A percentile compares a stretch with the other conserved stretches of the same genome.
Conservation (phyloP, 2,329 filamentous ascomycete species). For the Calonectria pteridis region DNA sequence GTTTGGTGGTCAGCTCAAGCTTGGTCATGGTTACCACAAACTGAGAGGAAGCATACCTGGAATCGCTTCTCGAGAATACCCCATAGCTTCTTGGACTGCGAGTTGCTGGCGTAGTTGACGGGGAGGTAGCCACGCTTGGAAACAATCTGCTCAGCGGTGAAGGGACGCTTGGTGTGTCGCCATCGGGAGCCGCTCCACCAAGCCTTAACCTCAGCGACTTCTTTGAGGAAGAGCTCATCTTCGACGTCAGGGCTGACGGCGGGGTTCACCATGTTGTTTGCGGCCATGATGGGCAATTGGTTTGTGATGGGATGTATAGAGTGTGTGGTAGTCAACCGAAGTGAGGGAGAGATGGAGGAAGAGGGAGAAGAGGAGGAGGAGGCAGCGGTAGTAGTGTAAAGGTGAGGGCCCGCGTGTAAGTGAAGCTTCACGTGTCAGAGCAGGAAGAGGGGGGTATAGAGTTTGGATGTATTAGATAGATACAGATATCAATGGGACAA, state of each 20-base stretch:
- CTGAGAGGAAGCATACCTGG: constrained; percentile 68
- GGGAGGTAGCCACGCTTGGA: constrained; percentile 92
- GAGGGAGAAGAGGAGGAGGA: constrained; percentile 1
- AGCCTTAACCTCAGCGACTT: constrained; percentile 88
- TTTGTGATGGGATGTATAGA: constrained; percentile 19
- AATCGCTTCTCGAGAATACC: constrained; percentile 88
- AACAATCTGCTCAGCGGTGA: constrained; percentile 96
- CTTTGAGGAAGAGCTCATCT: constrained; percentile 79
- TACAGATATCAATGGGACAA: constrained; percentile 7
- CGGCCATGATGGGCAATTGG: constrained; percentile 61
- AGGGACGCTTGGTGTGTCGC: constrained; percentile 91
- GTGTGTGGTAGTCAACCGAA: not conserved
- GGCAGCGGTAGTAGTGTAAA: not conserved
- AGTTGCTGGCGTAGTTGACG: constrained; percentile 92
- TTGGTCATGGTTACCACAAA: not conserved
- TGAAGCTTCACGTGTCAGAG: constrained; percentile 23
- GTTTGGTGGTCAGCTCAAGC: constrained; percentile 2
- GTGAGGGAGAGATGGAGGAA: not conserved
- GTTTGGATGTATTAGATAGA: not conserved
- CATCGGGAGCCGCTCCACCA: constrained; percentile 97
- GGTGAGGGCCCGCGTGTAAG: constrained; percentile 20
- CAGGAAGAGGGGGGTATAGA: constrained; percentile 4
- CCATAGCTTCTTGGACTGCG: constrained; percentile 95
- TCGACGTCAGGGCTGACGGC: constrained; percentile 69
- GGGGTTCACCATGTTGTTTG: constrained; percentile 72